Evolutionary conservation across 2,329 filamentous ascomycete genomes (phyloP), one percentile per base, ranked within the genome.

Genomic region (Pseudogymnoascus sp.): DNA sequence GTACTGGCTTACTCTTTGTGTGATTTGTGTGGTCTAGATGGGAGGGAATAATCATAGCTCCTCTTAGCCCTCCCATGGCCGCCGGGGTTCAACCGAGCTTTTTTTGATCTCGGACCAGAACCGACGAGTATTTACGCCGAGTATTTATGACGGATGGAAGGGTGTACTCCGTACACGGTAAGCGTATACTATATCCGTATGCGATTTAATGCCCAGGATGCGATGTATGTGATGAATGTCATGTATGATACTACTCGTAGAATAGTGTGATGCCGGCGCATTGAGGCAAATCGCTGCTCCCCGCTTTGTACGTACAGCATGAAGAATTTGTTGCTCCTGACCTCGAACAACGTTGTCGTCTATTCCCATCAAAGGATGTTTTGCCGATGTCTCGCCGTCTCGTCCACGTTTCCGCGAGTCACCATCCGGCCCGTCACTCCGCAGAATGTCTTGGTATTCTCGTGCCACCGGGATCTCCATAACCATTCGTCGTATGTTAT

Each of bases 1-100:
- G 28, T 34, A 18, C 16, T 34, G 25, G 16, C 49, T 34, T 34
- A 34, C 28, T 56, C 12, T 56, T 56, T 56, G 49, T 56, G 49
- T 56, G 25, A 56, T 56, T 31, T 56, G n/a, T 34, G 49, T 56
- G 49, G 49, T 56, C 49, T 56, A 34, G 49, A 21, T 56, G 49
- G 49, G 8, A 56, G 16, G 28, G 28, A 34, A 18, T 34, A 34
- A 11, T 56, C 49, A 56, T 56, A 56, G 49, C n/a, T 56, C 28
- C 49, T 56, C 49, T 34, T 56, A 21, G 49, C n/a, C 49, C 34
- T 56, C 4, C 9, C 25, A 56, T 34, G 5, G n/a, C n/a, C 9
- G 25, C 49, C 49, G 28, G 28, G 9, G 28, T 34, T 56, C 49
- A 56, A 34, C 49, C 49, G 49, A 56, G 31, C 8, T 34, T 34